Evolutionary conservation across 2,329 filamentous ascomycete species (phyloP).

Genomic region (Claviceps sp.): DNA sequence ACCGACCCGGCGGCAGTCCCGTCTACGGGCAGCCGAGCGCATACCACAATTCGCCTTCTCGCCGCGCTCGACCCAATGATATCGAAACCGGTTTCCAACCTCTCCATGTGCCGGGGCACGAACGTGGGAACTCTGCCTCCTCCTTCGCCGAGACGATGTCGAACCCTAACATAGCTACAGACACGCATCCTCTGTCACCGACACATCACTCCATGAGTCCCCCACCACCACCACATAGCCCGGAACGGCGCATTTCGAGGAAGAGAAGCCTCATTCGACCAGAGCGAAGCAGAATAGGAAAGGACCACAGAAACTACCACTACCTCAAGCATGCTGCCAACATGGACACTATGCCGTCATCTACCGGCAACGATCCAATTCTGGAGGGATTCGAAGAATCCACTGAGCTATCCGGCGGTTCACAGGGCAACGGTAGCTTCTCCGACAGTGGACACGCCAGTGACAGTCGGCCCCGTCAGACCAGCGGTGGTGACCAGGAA

Average conservation of each 20-base stretch:
- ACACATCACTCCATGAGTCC: slow-evolving; percentile 21
- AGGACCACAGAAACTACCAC: slow-evolving; percentile 85
- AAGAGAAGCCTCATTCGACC: slow-evolving; percentile 85
- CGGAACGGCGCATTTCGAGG: slow-evolving; percentile 35
- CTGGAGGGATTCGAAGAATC: slow-evolving; percentile 62
- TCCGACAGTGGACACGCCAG: slow-evolving; percentile 31
- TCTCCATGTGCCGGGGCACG: slow-evolving; percentile 28
- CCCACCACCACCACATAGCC: slow-evolving; percentile 10
- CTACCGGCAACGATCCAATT: slow-evolving; percentile 83
- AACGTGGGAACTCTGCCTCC: slow-evolving; percentile 42
- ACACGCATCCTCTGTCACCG: slow-evolving; percentile 41
- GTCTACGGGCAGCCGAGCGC: slow-evolving; percentile 47
- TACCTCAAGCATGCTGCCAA: slow-evolving; percentile 91
- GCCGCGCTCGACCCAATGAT: slow-evolving; percentile 53
- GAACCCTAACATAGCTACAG: slow-evolving; percentile 41
- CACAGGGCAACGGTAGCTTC: slow-evolving; percentile 30
- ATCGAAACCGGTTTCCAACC: slow-evolving; percentile 50
- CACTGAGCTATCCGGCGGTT: slow-evolving; percentile 36
- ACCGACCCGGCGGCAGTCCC: slow-evolving; percentile 51
- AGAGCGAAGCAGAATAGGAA: slow-evolving; percentile 74
- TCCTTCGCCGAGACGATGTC: slow-evolving; percentile 46
- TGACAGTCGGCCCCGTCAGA: slow-evolving; percentile 21
- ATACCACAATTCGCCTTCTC: slow-evolving; percentile 56
- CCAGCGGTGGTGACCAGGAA: slow-evolving; percentile 19
- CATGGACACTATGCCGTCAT: slow-evolving; percentile 81